Evolutionary conservation across 306 rosid genomes (phyloP), one percentile per base, ranked within the genome.

Genomic region (Acacia acuminata): DNA sequence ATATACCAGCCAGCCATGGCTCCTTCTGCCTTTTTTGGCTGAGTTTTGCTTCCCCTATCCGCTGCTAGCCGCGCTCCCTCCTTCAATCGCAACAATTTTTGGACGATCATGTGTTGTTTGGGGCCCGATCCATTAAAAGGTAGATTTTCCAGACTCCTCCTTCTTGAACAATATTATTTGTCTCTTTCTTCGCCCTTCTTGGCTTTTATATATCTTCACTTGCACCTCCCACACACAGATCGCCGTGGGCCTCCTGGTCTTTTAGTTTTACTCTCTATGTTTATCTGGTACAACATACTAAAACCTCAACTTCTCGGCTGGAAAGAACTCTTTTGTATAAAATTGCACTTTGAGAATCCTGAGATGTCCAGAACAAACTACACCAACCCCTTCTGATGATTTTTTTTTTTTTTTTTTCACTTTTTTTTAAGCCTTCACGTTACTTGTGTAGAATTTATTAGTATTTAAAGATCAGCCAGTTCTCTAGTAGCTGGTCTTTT

Each of bases 221-320:
- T n/a, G 74, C 74, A 40, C 34, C 25, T 69, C 19, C 4, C 47
- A 20, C 53, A 5, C 51, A 69, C 34, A 12, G 34, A 42, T 69
- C 53, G 20, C 36, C 36, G 36, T 17, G 25, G 16, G 9, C n/a
- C 44, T 40, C 1, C 1, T 20, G 15, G 19, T 70, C 44, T 12
- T 38, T 64, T 7, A 45, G 68, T 48, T 64, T 77, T 77, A 47
- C 81, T 45, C 36, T 60, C 7, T n/a, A 24, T 76, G 71, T 56
- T 60, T 36, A 60, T 30, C 42, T 6, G 36, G 75, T 71, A 71
- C 75, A 4, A 12, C 8, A 40, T 14, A 71, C 38, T 22, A 44
- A 12, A 11, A 14, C 38, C 75, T 43, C 13, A 24, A 71, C 3
- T n/a, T 44, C 44, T 22, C 13, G n/a, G 75, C 12, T 2, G 38